Percentiles rank a stretch among this genome's conserved stretches.
Conservation (phyloP, 371 early-diverging fungal species). For the Mucor racemosus region DNA sequence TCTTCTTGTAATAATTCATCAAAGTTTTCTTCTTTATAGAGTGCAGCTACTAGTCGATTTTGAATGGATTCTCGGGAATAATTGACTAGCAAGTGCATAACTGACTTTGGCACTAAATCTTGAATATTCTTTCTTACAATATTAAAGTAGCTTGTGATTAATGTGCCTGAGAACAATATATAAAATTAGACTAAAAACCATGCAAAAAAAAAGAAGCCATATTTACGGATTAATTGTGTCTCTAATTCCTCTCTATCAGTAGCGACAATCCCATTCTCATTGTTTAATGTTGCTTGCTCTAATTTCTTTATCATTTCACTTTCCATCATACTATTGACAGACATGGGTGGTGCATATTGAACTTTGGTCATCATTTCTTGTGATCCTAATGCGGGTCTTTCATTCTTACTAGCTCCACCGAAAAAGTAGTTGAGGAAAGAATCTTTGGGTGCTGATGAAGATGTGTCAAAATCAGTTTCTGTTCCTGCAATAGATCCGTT, state of each 20-base stretch:
- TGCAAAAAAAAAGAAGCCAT: not conserved
- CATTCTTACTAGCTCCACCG: constrained; percentile 60
- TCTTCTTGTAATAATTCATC: constrained; percentile 84
- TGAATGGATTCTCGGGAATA: constrained; percentile 80
- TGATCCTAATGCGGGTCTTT: constrained; percentile 46
- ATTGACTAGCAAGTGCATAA: constrained; percentile 87
- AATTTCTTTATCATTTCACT: constrained; percentile 48
- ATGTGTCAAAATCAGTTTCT: constrained; percentile 3
- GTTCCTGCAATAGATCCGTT: constrained; percentile 16
- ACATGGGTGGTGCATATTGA: constrained; percentile 41
- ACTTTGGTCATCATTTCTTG: constrained; percentile 42
- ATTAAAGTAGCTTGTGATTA: constrained; percentile 83
- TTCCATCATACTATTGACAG: constrained; percentile 53
- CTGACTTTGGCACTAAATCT: constrained; percentile 92
- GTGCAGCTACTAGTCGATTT: constrained; percentile 80
- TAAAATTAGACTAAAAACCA: not conserved
- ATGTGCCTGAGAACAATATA: constrained; percentile 45
- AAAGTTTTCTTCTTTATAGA: constrained; percentile 84
- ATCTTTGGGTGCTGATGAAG: constrained; percentile 45
- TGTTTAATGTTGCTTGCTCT: constrained; percentile 38
- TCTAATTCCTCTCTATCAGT: constrained; percentile 85
- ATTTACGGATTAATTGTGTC: constrained; percentile 82
- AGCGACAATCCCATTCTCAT: constrained; percentile 34
- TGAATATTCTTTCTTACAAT: constrained; percentile 86
- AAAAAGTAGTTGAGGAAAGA: constrained; percentile 82